Conservation (phyloP, 2,329 filamentous ascomycete species). For the Didymella keratinophila region DNA sequence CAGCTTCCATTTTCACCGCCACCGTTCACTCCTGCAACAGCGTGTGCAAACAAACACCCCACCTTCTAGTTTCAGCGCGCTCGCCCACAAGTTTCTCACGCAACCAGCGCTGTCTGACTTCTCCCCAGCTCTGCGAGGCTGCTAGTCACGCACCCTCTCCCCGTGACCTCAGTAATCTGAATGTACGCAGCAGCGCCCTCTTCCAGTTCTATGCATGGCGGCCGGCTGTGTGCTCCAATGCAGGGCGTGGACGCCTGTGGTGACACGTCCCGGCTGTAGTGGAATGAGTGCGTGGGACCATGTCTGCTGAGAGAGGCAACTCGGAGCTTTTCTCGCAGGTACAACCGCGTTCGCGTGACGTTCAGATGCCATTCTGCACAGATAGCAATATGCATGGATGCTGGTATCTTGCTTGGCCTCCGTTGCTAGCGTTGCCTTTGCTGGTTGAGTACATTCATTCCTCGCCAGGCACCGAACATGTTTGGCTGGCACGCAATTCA, state of each 20-base stretch:
- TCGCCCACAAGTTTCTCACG: slow-evolving; percentile 25
- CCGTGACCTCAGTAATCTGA: background rate
- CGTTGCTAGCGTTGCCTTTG: background rate
- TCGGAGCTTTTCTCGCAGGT: slow-evolving; percentile 8
- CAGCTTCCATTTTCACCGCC: background rate
- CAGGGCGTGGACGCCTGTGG: slow-evolving; percentile 17
- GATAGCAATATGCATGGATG: slow-evolving; percentile 1
- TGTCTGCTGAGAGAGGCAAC: slow-evolving; percentile 8
- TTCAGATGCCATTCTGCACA: no score
- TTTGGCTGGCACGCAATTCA: background rate
- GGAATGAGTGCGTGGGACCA: slow-evolving; percentile 15
- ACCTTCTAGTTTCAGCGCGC: slow-evolving; percentile 28
- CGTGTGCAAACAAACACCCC: slow-evolving; percentile 10
- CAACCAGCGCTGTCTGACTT: slow-evolving; percentile 28
- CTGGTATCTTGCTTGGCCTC: slow-evolving; percentile 1
- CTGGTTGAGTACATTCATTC: background rate
- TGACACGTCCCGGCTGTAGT: slow-evolving; percentile 18
- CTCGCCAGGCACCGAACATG: background rate
- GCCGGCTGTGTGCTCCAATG: slow-evolving; percentile 9
- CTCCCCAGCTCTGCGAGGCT: slow-evolving; percentile 1
- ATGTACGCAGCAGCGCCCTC: background rate
- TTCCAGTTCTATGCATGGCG: background rate
- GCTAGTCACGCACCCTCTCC: background rate
- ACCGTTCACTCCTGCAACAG: slow-evolving; percentile 2
- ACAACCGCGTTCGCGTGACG: slow-evolving; percentile 9